Base-by-base conservation (phyloP, 2,329 filamentous ascomycete genomes). In the Calonectria naviculata region DNA sequence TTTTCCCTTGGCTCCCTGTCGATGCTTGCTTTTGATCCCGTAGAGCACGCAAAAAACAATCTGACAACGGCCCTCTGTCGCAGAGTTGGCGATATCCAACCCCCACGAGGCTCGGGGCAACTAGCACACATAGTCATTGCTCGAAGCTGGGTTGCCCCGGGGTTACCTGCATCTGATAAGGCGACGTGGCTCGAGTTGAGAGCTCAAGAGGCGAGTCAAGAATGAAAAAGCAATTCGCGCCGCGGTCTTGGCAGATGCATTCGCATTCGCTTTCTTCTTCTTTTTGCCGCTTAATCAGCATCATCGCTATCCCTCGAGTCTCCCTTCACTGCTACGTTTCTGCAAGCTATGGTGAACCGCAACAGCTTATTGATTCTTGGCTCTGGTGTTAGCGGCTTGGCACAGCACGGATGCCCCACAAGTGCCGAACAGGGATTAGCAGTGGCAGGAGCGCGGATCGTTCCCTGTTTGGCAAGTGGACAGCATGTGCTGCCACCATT, bases 291-390 rank as follows among this genome's bases (percentile, higher is more conserved):
- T 47, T 58, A 38, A 36, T 36, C 34, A 58, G 21, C 52, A 21
- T 34, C 31, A 24, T 34, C 31, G 31, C 10, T 1, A 56, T 56
- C 12, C 31, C 31, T 58, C 21, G 21, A 38, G 19, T 26, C 31
- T 56, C 49, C 52, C 52, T 58, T 38, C 41, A n/a, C 29, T 36
- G 44, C 31, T 36, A 46, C 31, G n/a, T 19, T 36, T 36, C 49
- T 52, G 38, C 41, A 36, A 28, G n/a, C 49, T n/a, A 65, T 28
- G 6, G 28, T 31, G 24, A 42, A 61, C 56, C 24, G 46, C 36
- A 68, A 68, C 66, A 64, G 66, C 66, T 63, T 64, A 62, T 68
- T 63, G 58, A 56, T 47, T 38, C 67, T 69, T 69, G 67, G 67
- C 67, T 69, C 49, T 44, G n/a, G n/a, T 12, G 26, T 46, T 69